Percentiles rank a stretch among this genome's conserved stretches.
Conservation (phyloP, 1,139 yeast genomes). For the Pichia sp. region DNA sequence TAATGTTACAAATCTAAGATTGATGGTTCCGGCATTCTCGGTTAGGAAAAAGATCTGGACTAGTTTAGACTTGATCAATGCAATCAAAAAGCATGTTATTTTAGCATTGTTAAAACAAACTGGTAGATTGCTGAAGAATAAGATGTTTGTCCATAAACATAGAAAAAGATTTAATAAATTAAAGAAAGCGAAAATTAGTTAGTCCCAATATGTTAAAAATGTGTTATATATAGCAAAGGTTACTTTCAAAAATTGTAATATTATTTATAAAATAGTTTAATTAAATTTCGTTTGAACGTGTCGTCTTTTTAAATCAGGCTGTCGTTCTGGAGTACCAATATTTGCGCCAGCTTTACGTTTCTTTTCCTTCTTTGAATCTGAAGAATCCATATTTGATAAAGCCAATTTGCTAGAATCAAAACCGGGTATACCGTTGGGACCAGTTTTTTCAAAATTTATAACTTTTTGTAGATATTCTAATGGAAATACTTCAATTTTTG, state of each 20-base stretch:
- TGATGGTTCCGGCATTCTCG: conserved; percentile 47
- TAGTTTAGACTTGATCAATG: conserved; percentile 45
- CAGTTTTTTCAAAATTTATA: conserved; percentile 60
- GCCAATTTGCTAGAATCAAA: conserved; percentile 68
- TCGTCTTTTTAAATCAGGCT: conserved; percentile 23
- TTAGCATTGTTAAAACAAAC: conserved; percentile 51
- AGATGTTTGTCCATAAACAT: conserved; percentile 31
- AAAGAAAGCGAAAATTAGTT: conserved; percentile 1
- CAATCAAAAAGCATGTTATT: conserved; percentile 45
- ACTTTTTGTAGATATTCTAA: conserved; percentile 44
- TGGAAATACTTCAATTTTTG: conserved; percentile 46
- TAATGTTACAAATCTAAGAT: conserved; percentile 54
- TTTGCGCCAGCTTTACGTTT: conserved; percentile 17
- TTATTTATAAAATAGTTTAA: background rate
- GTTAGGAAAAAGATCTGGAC: conserved; percentile 48
- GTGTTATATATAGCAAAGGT: background rate
- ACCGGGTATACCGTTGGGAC: conserved; percentile 72
- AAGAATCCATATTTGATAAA: conserved; percentile 39
- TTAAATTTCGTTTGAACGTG: conserved; percentile 28
- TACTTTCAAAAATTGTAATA: background rate
- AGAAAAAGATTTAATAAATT: conserved; percentile 13
- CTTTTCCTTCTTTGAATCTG: conserved; percentile 32
- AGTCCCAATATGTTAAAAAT: no score
- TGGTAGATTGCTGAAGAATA: conserved; percentile 54
- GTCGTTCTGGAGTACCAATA: conserved; percentile 18